phyloP scores from a whole-genome alignment of 306 rosid genomes.

The Sicyos baderoa region DNA sequence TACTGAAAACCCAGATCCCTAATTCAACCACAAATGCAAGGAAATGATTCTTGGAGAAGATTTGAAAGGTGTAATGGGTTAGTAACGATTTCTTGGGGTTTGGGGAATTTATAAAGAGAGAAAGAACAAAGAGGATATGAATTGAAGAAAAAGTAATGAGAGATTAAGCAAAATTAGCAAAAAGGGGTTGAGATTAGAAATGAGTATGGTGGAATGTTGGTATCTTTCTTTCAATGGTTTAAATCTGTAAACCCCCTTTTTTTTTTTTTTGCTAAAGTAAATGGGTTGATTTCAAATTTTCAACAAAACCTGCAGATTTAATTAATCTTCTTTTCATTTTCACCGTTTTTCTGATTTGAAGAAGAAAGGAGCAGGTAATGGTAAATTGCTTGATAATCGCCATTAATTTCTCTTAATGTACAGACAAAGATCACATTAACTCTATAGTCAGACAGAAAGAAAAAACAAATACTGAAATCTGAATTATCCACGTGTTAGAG shows the following conservation, averaged over 20 bases:
- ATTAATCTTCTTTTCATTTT: neutral
- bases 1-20: slow-evolving; percentile 38
- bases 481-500: slow-evolving; percentile 2
- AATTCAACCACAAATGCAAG: neutral
- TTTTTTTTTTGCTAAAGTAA: neutral
- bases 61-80: neutral
- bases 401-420: neutral
- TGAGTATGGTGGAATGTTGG: slow-evolving; percentile 38
- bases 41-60: no score
- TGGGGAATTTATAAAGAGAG: slow-evolving; percentile 25
- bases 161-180: slow-evolving; percentile 6
- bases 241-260: no score
- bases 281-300: neutral
- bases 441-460: no score
- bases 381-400: neutral
- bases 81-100: slow-evolving; percentile 18
- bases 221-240: slow-evolving; percentile 17
- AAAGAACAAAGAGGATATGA: slow-evolving; percentile 14
- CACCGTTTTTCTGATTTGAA: neutral
- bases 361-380: neutral
- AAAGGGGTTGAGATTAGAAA: slow-evolving; percentile 12
- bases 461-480: neutral
- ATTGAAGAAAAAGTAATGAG: slow-evolving; percentile 24
- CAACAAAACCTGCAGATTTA: slow-evolving; percentile 5
- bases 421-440: neutral